Evolutionary conservation across 2,329 filamentous ascomycete species (phyloP), one percentile per base, ranked within the genome.

Genomic region (Neofusicoccum sp.): DNA sequence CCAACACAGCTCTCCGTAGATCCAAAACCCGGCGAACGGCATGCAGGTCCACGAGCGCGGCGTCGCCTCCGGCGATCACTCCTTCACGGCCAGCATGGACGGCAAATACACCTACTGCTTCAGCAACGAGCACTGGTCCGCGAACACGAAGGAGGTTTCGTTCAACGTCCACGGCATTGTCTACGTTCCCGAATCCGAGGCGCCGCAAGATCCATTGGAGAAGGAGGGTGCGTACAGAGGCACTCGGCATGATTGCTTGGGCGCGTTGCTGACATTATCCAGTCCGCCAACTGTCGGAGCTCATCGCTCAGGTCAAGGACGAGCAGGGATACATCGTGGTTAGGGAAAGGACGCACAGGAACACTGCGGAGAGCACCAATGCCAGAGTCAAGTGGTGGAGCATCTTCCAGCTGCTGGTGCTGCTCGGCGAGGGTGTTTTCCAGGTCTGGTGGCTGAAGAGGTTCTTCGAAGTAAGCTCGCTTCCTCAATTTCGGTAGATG

Each of bases 81-180:
- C 90, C 62, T 98, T 99, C 79, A 89, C 87, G 40, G 93, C 95
- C 56, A 81, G 84, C 69, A 79, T 87, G 72, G 93, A 99, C 76
- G 95, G 95, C 66, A 92, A 90, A 79, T 97, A 90, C 80, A 82
- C 85, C 61, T 99, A 99, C 86, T 99, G 95, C 86, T 99, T 99
- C 81, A 96, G 95, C 79, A 99, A 99, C 79, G 93, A 98, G 82
- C 89, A 95, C 76, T 99, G 93, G 92, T 90, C 91, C 62, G 92
- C 93, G 62, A 91, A 91, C 76, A 96, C 87, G 74, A 99, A 99
- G 80, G 95, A 99, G 77, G 93, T 99, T 58, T 96, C 91, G 61
- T 99, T 99, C 86, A 99, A 99, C 76, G 95, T 99, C 57, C 95
- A 99, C 79, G 95, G 95, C 69, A 91, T 99, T 66, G 93, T 99